phyloP scores from a whole-genome alignment of 2,329 filamentous ascomycete genomes.

The Aspergillus novoparasiticus region DNA sequence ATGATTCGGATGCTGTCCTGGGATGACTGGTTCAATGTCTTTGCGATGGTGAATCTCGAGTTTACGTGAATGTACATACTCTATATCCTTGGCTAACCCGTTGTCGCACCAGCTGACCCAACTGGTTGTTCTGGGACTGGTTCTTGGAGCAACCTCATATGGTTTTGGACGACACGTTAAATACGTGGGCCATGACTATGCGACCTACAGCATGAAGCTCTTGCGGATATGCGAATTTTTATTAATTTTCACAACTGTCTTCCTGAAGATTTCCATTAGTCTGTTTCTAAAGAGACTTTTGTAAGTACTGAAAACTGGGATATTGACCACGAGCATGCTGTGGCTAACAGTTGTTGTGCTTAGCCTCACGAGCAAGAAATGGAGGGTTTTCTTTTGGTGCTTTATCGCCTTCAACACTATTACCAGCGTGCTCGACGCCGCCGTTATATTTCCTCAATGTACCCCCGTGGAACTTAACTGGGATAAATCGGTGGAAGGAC shows the following conservation, averaged over 20 bases:
- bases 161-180: constrained; percentile 4
- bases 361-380: constrained; percentile 14
- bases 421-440: constrained; percentile 15
- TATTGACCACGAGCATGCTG: background rate
- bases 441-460: constrained; percentile 9
- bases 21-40: constrained; percentile 22
- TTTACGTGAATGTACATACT: background rate
- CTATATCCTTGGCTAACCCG: background rate
- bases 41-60: constrained; percentile 14
- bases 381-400: constrained; percentile 19
- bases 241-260: constrained; percentile 19
- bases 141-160: constrained; percentile 2
- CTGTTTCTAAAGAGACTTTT: constrained; percentile 19
- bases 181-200: background rate
- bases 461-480: constrained; percentile 7
- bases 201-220: constrained; percentile 16
- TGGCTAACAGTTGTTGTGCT: background rate
- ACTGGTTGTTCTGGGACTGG: constrained; percentile 7
- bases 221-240: constrained; percentile 18
- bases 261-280: constrained; percentile 21
- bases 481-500: constrained; percentile 3
- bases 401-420: constrained; percentile 22
- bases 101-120: background rate
- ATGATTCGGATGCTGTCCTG: constrained; percentile 17
- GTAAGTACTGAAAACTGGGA: constrained; percentile 2